Conservation (phyloP, 2,329 filamentous ascomycete species). For the Penicillium olsonii region DNA sequence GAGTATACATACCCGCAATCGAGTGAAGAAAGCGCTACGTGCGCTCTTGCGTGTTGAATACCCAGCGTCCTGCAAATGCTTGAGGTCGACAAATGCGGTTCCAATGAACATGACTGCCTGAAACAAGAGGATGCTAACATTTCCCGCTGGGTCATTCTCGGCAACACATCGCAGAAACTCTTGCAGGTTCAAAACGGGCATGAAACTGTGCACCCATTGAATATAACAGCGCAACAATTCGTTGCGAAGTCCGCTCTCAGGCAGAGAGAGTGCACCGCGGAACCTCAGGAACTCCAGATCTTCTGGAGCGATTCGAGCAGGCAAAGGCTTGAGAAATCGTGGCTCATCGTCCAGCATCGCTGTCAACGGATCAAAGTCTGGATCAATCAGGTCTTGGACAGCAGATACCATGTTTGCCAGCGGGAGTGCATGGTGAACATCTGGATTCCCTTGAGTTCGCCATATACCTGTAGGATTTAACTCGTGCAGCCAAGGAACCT, state of each 20-base stretch:
- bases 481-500: constrained; percentile 34
- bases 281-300: constrained; percentile 76
- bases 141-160: constrained; percentile 66
- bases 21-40: constrained; percentile 79
- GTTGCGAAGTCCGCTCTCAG: constrained; percentile 67
- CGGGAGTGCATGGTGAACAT: constrained; percentile 34
- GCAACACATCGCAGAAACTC: constrained; percentile 57
- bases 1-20: constrained; percentile 71
- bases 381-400: constrained; percentile 41
- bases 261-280: constrained; percentile 78
- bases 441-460: constrained; percentile 31
- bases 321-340: constrained; percentile 74
- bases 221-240: constrained; percentile 76
- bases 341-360: constrained; percentile 45
- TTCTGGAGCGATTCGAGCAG: constrained; percentile 70
- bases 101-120: constrained; percentile 93
- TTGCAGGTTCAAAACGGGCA: constrained; percentile 74
- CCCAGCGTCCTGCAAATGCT: constrained; percentile 70
- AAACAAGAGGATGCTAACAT: constrained; percentile 79
- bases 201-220: constrained; percentile 85
- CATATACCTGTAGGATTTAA: constrained; percentile 27
- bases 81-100: constrained; percentile 78
- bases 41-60: constrained; percentile 75
- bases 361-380: constrained; percentile 41
- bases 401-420: constrained; percentile 41